Conservation (phyloP, 2,329 filamentous ascomycete genomes). For the Cytospora mali region DNA sequence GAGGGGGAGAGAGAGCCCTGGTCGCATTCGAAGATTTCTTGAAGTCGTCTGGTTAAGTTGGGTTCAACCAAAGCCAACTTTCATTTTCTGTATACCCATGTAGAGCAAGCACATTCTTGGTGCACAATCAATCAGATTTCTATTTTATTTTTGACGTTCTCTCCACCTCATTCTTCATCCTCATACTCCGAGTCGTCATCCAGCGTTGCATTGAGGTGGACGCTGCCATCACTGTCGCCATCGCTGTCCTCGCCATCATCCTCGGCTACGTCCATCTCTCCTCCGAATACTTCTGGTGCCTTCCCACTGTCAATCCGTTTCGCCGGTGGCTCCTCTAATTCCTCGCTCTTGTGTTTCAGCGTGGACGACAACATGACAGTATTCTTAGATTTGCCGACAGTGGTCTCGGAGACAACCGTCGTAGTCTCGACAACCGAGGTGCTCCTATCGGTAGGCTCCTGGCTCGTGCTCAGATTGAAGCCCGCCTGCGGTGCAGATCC, state of each 20-base stretch:
- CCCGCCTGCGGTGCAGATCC: slow-evolving; percentile 19
- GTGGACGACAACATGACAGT: slow-evolving; percentile 30
- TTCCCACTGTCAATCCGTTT: slow-evolving; percentile 31
- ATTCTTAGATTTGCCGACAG: neutral
- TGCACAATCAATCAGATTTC: neutral
- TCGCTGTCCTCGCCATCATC: slow-evolving; percentile 45
- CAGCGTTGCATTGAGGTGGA: slow-evolving; percentile 62
- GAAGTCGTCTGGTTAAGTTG: neutral
- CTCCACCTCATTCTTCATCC: slow-evolving; percentile 33
- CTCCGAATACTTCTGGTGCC: slow-evolving; percentile 23
- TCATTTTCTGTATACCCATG: neutral
- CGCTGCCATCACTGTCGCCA: slow-evolving; percentile 54
- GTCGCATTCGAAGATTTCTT: neutral
- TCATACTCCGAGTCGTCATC: slow-evolving; percentile 54
- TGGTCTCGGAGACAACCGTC: neutral
- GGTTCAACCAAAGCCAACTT: neutral
- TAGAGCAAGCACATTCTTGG: neutral
- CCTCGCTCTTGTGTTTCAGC: slow-evolving; percentile 49
- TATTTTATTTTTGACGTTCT: neutral
- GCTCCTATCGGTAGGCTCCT: neutral
- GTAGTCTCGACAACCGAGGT: slow-evolving; percentile 18
- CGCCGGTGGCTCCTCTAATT: slow-evolving; percentile 38
- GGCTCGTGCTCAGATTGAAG: slow-evolving; percentile 12
- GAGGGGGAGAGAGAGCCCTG: neutral
- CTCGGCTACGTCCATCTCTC: slow-evolving; percentile 16